Evolutionary conservation across 345 rosid species (phyloP).

Genomic region (Punica granatum): DNA sequence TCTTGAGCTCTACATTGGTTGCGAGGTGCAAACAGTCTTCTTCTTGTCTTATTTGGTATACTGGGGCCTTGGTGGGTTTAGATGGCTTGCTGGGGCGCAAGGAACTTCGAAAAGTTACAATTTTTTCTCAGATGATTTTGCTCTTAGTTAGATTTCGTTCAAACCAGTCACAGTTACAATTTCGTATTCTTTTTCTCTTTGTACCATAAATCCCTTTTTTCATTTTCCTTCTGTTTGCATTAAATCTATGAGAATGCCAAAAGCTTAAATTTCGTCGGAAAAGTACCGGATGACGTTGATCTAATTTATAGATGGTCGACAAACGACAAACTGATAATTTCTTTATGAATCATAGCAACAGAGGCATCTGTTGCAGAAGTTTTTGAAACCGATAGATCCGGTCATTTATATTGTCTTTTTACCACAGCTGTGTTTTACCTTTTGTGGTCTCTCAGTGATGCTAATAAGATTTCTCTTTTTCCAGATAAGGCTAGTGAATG

Average conservation of each 20-base stretch:
- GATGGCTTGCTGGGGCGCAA: conserved; percentile 3
- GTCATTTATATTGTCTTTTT: too few species aligned
- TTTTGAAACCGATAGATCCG: too few species aligned
- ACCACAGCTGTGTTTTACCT: background rate
- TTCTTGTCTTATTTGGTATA: background rate
- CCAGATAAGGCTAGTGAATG: conserved; percentile 36
- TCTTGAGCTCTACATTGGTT: background rate
- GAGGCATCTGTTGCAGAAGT: background rate
- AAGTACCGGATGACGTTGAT: background rate
- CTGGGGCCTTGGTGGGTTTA: background rate
- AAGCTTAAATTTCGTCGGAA: background rate
- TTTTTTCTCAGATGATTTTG: background rate
- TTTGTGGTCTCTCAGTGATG: background rate
- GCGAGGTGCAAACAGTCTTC: background rate
- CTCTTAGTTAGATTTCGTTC: background rate
- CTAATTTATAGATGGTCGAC: background rate
- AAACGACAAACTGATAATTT: too few species aligned
- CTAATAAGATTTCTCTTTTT: conserved; percentile 2
- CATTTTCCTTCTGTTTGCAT: background rate
- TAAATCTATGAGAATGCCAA: background rate
- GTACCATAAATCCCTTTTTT: background rate
- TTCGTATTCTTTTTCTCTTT: background rate
- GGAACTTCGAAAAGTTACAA: background rate
- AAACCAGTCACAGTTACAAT: background rate
- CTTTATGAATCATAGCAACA: background rate